A percentile compares a stretch with the other conserved stretches of the same genome.
These are phyloP conservation scores for Penicillium fuscoglaucum DNA, from an alignment of 2,329 filamentous ascomycete genomes.

Conservation along the genomic window DNA sequence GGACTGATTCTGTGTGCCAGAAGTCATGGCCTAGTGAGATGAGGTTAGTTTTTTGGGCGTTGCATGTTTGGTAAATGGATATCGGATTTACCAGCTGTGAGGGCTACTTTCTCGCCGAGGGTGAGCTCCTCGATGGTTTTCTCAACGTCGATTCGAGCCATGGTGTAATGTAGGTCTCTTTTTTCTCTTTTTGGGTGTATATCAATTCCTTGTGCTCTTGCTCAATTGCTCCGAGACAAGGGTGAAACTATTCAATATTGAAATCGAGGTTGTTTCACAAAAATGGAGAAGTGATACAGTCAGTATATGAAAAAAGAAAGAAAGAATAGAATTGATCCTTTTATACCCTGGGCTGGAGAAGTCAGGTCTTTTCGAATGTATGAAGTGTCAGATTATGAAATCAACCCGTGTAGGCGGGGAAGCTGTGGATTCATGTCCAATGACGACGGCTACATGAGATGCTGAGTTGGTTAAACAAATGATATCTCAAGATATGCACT, in stretches of 20 bases:
- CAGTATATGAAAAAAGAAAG: background rate
- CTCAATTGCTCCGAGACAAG: background rate
- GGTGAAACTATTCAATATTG: background rate
- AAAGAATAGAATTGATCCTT: background rate
- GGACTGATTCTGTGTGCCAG: conserved; percentile 67
- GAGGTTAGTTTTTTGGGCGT: background rate
- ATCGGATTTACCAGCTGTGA: conserved; percentile 36
- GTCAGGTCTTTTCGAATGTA: background rate
- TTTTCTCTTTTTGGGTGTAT: background rate
- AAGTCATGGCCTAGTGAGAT: conserved; percentile 54
- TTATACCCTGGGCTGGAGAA: background rate
- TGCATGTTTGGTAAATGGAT: conserved; percentile 11
- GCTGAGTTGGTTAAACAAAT: conserved; percentile 1
- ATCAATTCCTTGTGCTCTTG: background rate
- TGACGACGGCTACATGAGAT: background rate
- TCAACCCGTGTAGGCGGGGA: conserved; percentile 4
- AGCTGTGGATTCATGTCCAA: background rate
- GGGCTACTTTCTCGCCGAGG: conserved; percentile 58
- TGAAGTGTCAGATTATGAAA: background rate
- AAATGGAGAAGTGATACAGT: background rate
- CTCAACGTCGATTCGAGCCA: conserved; percentile 41
- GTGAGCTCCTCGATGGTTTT: conserved; percentile 56
- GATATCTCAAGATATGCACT: conserved; percentile 2
- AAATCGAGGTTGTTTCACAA: background rate
- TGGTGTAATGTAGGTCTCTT: conserved; percentile 16